Evolutionary conservation across 352 stramenopile species (phyloP), one percentile per base, ranked within the genome.

Genomic region (Lagenidium sp.): DNA sequence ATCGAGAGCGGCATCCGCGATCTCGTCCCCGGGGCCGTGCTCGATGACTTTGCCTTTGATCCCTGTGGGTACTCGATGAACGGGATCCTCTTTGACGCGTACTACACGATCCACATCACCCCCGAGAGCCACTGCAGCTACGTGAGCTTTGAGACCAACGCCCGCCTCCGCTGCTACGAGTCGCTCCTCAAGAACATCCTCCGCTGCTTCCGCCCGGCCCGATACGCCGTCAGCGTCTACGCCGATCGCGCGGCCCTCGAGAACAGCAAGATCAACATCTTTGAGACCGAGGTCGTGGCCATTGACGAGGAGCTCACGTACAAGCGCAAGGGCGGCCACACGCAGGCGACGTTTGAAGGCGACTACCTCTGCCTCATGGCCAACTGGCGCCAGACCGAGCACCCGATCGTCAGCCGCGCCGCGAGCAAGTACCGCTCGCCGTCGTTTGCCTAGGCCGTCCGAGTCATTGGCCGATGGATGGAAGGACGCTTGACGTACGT

Each of bases 41-140:
- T 99, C 55, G 96, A 99, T 68, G 89, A 96, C 44, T 96, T 94
- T 47, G 89, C 97, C 19, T 99, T 99, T 73, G 94, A 99, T 48
- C 96, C 96, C 18, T 99, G 97, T 68, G 97, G 97, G 18, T 96
- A 96, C 72, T 96, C 83, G 35, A 99, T 99, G 96, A 99, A 99
- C 81, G 96, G 94, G 48, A 97, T 99, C 53, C 63, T 98, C 12
- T 97, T 97, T 49, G 86, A 95, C 44, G 95, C 92, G 6, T 99
- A 99, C 77, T 98, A 96, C 53, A 99, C 97, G 36, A 98, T 99
- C 57, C 97, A 99, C 72, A 88, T 94, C 57, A 99, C 97, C 40
- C 97, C 97, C 8, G 96, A 99, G 69, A 84, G 74, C 47, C 78
- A 97, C 44, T 99, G 91, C 60, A 96, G 75, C 66, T 98, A 97